Percentiles rank a stretch among this genome's conserved stretches.
Evolutionary conservation across 1,139 yeast genomes (phyloP).

Genomic region (Zygosaccharomyces pseudobailii): DNA sequence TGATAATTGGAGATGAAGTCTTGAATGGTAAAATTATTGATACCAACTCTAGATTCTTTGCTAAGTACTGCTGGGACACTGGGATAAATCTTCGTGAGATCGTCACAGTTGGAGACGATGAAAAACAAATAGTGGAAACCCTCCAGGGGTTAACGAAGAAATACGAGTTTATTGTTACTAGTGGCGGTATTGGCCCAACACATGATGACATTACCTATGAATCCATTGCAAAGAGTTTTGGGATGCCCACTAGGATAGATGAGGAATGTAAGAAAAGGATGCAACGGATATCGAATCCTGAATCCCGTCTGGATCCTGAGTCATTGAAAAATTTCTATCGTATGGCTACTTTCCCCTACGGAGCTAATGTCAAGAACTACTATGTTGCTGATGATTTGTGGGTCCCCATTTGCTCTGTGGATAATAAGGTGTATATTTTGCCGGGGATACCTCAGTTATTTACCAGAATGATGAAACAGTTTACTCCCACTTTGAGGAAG

Average conservation of each 20-base stretch:
- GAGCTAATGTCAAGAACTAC: conserved; percentile 45
- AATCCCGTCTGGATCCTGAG: conserved; percentile 39
- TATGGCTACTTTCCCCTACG: conserved; percentile 73
- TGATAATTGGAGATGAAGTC: conserved; percentile 81
- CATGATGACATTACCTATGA: conserved; percentile 86
- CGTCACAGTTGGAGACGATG: conserved; percentile 73
- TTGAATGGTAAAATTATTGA: conserved; percentile 83
- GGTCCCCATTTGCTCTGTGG: conserved; percentile 76
- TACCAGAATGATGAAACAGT: conserved; percentile 45
- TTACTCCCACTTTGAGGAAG: conserved; percentile 31
- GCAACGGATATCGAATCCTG: conserved; percentile 45
- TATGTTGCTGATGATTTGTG: conserved; percentile 58
- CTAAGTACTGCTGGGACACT: conserved; percentile 59
- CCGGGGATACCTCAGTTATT: conserved; percentile 84
- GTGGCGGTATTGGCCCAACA: conserved; percentile 85
- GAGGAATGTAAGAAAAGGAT: conserved; percentile 55
- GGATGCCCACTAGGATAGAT: conserved; percentile 49
- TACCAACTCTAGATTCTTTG: conserved; percentile 68
- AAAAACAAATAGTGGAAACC: conserved; percentile 54
- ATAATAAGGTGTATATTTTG: conserved; percentile 58
- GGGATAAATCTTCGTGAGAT: conserved; percentile 65
- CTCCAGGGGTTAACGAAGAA: conserved; percentile 44
- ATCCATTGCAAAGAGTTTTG: conserved; percentile 59
- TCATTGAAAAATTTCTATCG: conserved; percentile 58
- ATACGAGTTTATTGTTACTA: conserved; percentile 68